Evolutionary conservation across 2,329 filamentous ascomycete genomes (phyloP).

Genomic region (Pseudogymnoascus sp.): DNA sequence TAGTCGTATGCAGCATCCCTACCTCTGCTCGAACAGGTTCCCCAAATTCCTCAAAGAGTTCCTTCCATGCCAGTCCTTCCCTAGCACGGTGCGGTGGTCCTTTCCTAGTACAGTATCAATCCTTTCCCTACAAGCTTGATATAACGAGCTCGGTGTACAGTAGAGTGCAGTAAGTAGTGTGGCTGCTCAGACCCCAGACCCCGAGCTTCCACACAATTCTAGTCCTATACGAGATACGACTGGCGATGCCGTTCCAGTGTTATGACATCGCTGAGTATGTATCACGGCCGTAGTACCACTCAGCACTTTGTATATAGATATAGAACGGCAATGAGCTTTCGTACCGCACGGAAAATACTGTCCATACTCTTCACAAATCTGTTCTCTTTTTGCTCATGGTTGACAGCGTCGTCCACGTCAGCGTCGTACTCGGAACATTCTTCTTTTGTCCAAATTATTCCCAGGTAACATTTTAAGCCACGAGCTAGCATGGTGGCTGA

Average conservation of each 20-base stretch:
- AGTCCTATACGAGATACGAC: conserved; percentile 1
- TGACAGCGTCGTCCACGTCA: neutral
- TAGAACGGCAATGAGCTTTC: neutral
- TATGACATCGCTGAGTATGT: neutral
- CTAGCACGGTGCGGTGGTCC: neutral
- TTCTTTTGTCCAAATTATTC: neutral
- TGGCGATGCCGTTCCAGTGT: neutral
- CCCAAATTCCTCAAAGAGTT: neutral
- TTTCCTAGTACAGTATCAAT: neutral
- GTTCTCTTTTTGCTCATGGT: neutral
- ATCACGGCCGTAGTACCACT: neutral
- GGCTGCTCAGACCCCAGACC: no score
- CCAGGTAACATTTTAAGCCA: conserved; percentile 3
- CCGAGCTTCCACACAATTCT: neutral
- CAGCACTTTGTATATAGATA: neutral
- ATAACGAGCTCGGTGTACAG: neutral
- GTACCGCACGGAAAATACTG: neutral
- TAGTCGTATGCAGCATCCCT: neutral
- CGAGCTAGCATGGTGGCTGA: conserved; percentile 5
- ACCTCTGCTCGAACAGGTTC: neutral
- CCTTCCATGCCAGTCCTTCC: neutral
- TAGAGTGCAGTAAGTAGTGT: neutral
- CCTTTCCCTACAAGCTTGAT: neutral
- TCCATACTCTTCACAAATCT: neutral
- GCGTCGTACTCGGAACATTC: neutral